These are phyloP conservation scores for Candida adriatica DNA, from an alignment of 805 yeast species.

Conservation along the genomic window DNA sequence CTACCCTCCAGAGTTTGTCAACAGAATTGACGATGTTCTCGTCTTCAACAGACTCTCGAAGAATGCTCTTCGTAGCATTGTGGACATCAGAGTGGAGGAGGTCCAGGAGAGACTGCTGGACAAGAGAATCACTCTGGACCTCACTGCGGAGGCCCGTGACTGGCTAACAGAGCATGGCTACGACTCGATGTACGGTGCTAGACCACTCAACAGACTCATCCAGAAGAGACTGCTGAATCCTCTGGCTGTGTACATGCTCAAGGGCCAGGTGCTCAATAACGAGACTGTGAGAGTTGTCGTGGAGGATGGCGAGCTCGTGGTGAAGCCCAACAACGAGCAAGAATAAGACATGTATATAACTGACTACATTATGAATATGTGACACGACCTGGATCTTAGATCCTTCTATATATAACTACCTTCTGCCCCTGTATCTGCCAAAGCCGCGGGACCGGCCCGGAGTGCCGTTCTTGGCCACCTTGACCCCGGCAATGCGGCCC, in stretches of 20 bases:
- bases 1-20: conserved; percentile 94
- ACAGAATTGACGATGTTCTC: conserved; percentile 89
- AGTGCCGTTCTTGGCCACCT: conserved; percentile 11
- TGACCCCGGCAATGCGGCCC: conserved; percentile 26
- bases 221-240: conserved; percentile 85
- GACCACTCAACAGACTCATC: conserved; percentile 88
- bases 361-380: no score
- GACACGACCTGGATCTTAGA: no score
- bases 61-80: conserved; percentile 65
- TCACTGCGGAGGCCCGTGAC: conserved; percentile 59
- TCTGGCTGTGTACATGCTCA: conserved; percentile 70
- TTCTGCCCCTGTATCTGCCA: no score
- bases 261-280: conserved; percentile 63
- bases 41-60: conserved; percentile 88
- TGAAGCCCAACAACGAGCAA: conserved; percentile 41
- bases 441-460: conserved; percentile 2
- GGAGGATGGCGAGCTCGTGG: conserved; percentile 35
- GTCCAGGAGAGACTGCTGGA: conserved; percentile 72
- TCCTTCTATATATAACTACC: no score
- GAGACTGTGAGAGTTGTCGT: conserved; percentile 49
- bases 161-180: conserved; percentile 85
- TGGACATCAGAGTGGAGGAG: conserved; percentile 78
- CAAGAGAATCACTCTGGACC: conserved; percentile 60
- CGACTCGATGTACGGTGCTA: conserved; percentile 89
- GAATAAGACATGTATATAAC: no score